Evolutionary conservation across 1,284 basidiomycete genomes (phyloP), one percentile per base, ranked within the genome.

Genomic region (Ganoderma leucocontextum): DNA sequence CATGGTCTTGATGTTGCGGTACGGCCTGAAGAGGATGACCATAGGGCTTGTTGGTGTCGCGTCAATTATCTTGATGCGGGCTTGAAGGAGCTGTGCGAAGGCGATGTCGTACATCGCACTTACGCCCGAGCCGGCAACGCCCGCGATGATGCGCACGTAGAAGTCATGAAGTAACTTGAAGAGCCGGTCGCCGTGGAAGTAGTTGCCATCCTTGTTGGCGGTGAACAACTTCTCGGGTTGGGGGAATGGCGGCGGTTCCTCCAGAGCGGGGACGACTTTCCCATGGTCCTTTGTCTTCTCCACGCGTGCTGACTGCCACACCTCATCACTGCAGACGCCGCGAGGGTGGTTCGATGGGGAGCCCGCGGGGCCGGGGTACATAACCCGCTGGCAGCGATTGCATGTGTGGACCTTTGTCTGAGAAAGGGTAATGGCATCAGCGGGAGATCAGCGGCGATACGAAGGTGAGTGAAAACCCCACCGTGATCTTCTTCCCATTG

Each of bases 341-440:
- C 53, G 49, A 33, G 62, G 47, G 60, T 65, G 67, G 33, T 68
- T 68, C 6, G 17, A 1, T 7, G 13, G 4, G 0, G 63, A 47
- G 35, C n/a, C 65, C 55, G 13, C 41, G 36, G 25, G 49, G 22
- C 63, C 53, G 2, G 67, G 62, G 12, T 53, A 68, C 67, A 62
- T 68, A 22, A 68, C 36, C 13, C 10, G 58, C 52, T 68, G 62
- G 63, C 67, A 68, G 2, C 67, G 63, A 17, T 60, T 12, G 29
- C 67, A 68, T 10, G 53, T 65, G n/a, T 62, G 42, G 13, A 22
- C 53, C 44, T 68, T 68, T 33, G 53, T 53, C 67, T 68, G 17
- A 9, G 29, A 52, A 15, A 13, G 1, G 25, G 7, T 1, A 4
- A 12, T 13, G 49, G 1, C 10, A 29, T 52, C 6, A 52, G 49